These are phyloP conservation scores for Xylariaceae sp. DNA, from an alignment of 2,329 filamentous ascomycete species.

Conservation along the genomic window DNA sequence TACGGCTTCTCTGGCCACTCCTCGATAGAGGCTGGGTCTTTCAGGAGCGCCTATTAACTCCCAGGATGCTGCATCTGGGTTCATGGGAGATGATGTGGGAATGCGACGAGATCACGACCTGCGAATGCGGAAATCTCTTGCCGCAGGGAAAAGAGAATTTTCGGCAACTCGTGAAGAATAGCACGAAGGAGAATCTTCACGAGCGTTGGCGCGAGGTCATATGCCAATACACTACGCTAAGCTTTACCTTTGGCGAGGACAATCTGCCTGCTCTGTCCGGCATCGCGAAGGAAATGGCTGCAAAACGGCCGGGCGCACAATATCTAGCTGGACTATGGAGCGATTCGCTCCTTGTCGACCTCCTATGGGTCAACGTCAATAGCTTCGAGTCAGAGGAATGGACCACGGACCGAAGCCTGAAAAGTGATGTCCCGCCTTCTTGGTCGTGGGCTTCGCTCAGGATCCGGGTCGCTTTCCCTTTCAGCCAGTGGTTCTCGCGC, in stretches of 20 bases:
- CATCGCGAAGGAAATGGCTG: not conserved
- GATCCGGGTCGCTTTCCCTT: not conserved
- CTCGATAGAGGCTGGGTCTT: constrained; percentile 6
- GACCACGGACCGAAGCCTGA: not conserved
- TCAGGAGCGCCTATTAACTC: constrained; percentile 2
- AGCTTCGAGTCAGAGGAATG: not conserved
- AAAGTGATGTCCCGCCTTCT: not conserved
- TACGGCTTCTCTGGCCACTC: not conserved
- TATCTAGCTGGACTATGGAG: constrained; percentile 1
- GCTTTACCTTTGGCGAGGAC: not conserved
- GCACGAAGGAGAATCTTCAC: not conserved
- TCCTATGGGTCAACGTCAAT: not conserved
- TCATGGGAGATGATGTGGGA: constrained; percentile 1
- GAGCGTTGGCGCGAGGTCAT: not conserved
- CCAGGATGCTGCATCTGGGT: constrained; percentile 1
- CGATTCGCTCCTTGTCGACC: not conserved
- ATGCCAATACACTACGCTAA: not conserved
- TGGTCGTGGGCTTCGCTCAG: not conserved
- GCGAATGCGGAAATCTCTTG: not conserved
- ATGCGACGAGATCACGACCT: not conserved
- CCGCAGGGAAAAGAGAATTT: not conserved
- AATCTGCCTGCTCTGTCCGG: not conserved
- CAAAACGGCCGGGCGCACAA: not conserved
- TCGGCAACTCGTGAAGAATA: not conserved
- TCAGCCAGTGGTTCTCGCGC: not conserved